Base-by-base conservation (phyloP, 805 yeast genomes). In the Lipomyces kockii region DNA sequence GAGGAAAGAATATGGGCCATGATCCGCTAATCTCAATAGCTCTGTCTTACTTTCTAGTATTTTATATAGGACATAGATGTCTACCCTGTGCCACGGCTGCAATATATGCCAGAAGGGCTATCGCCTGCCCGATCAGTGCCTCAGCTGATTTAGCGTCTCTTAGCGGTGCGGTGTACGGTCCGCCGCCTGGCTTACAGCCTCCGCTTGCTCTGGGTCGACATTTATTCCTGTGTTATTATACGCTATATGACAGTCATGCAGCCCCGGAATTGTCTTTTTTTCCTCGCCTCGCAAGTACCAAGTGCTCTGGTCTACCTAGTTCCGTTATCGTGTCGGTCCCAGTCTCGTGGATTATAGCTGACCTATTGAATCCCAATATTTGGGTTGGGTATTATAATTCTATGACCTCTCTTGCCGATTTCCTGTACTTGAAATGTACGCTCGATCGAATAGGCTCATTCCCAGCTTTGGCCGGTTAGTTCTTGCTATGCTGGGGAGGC, bases 121-220 rank as follows among this genome's bases (percentile, higher is more conserved):
- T 58, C 66, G 55, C 66, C 25, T n/a, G 66, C 66, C 27, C 62
- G 66, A 56, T 39, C 46, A 53, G 58, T 54, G 25, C 25, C 25
- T 20, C 29, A 5, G 20, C n/a, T 51, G 39, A 20, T 39, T 51
- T 58, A 32, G 58, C 54, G 62, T 60, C 35, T 46, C 43, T 58
- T 53, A 39, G 43, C 62, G 55, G 20, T 39, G 55, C 35, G 27
- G 9, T 20, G 62, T 32, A 12, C 20, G n/a, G 20, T 12, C 32
- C 46, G 46, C 55, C 27, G 51, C 7, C 59, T 58, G 66, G 66
- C 59, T 27, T 20, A 3, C 62, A 14, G 17, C 53, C 17, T 27
- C 27, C 25, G 25, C 12, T 37, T 12, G 39, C 22, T n/a, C 17
- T 25, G n/a, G 58, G 5, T 39, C 22, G 29, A 43, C 11, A n/a